Percentiles rank a stretch among this genome's conserved stretches.
These are phyloP conservation scores for Crithidia sp. DNA, from an alignment of 208 protist species.

Conservation along the genomic window DNA sequence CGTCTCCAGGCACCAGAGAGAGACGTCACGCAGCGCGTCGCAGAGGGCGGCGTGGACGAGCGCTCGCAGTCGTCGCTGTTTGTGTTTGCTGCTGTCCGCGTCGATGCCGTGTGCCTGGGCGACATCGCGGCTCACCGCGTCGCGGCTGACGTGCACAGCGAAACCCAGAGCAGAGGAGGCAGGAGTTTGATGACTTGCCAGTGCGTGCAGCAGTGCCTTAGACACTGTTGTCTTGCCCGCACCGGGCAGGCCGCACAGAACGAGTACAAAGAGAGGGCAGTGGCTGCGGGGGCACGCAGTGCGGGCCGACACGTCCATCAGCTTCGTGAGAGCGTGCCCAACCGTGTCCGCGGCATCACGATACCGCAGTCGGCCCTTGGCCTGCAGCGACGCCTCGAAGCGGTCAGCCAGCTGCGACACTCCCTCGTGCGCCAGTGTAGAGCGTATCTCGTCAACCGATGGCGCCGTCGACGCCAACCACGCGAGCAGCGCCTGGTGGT, in stretches of 20 bases:
- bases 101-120: constrained; percentile 41
- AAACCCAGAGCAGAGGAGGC: constrained; percentile 39
- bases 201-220: constrained; percentile 16
- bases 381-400: constrained; percentile 46
- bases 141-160: constrained; percentile 61
- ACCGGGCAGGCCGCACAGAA: constrained; percentile 78
- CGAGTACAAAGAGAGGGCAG: constrained; percentile 54
- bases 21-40: constrained; percentile 29
- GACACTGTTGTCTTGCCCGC: constrained; percentile 70
- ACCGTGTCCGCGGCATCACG: constrained; percentile 48
- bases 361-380: constrained; percentile 34
- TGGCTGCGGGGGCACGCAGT: background rate
- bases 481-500: constrained; percentile 54
- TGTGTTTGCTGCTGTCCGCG: constrained; percentile 67
- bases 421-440: constrained; percentile 33
- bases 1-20: constrained; percentile 15
- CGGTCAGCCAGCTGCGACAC: constrained; percentile 36
- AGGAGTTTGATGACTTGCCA: background rate
- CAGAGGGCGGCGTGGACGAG: constrained; percentile 45
- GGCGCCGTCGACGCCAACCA: constrained; percentile 43
- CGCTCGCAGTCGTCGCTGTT: constrained; percentile 55
- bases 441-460: constrained; percentile 5
- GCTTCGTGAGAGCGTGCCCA: constrained; percentile 39
- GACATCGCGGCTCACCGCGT: constrained; percentile 49
- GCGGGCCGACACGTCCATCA: constrained; percentile 45